Evolutionary conservation across 202 grass and related monocot species (phyloP).

Genomic region (Zizania palustris): DNA sequence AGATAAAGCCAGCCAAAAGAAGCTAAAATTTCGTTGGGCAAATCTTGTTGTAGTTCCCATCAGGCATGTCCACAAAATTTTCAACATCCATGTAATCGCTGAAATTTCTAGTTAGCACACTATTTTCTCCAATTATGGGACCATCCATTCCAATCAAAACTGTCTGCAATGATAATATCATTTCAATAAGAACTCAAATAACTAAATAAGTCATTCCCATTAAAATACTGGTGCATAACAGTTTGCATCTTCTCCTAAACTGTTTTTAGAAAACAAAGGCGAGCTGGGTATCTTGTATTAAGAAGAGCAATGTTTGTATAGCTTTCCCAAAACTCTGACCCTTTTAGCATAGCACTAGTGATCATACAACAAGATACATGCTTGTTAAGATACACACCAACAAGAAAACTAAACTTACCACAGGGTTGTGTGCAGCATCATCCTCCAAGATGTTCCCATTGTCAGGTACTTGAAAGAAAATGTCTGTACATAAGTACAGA

Average conservation of each 20-base stretch:
- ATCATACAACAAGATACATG: slow-evolving; percentile 26
- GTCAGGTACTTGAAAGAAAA: slow-evolving; percentile 91
- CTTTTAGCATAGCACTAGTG: slow-evolving; percentile 1
- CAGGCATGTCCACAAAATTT: slow-evolving; percentile 49
- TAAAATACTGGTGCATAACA: slow-evolving; percentile 24
- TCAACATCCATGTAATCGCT: slow-evolving; percentile 55
- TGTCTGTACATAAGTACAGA: slow-evolving; percentile 55
- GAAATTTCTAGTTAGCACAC: slow-evolving; percentile 48
- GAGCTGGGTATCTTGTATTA: too few relatives aligned
- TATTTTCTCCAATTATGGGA: slow-evolving; percentile 61
- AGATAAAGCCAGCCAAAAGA: slow-evolving; percentile 25
- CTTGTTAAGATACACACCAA: slow-evolving; percentile 10
- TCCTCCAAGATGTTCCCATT: slow-evolving; percentile 71
- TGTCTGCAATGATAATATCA: slow-evolving; percentile 68
- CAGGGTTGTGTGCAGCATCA: slow-evolving; percentile 67
- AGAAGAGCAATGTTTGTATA: too few relatives aligned
- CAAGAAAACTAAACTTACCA: slow-evolving; percentile 52
- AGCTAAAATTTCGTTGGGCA: slow-evolving; percentile 33
- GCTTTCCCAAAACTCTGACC: neutral
- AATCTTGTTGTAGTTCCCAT: slow-evolving; percentile 67
- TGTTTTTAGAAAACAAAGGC: too few relatives aligned
- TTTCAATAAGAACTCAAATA: slow-evolving; percentile 33
- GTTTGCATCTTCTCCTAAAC: neutral
- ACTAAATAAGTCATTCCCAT: slow-evolving; percentile 2
- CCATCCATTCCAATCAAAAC: slow-evolving; percentile 77